These are phyloP conservation scores for Nyctanthes arbortristis DNA, from an alignment of 257 asterid genomes.

Conservation along the genomic window DNA sequence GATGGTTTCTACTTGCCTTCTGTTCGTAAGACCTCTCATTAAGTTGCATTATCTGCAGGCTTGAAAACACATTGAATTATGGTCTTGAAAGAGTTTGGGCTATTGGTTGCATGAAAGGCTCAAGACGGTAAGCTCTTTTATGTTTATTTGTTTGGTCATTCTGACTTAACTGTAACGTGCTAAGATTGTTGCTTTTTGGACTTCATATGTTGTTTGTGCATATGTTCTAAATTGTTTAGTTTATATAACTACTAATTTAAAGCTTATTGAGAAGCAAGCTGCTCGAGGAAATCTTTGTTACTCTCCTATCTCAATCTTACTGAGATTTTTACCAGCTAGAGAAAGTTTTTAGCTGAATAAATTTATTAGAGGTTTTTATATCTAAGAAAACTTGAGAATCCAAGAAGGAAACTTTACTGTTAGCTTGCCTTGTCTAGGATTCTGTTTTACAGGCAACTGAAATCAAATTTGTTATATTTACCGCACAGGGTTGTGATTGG, in stretches of 20 bases:
- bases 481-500: conserved; percentile 86
- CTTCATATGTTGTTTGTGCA: conserved; percentile 6
- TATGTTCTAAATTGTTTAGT: conserved; percentile 17
- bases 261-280: conserved; percentile 2
- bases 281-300: conserved; percentile 10
- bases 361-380: conserved; percentile 14
- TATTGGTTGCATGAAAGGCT: conserved; percentile 83
- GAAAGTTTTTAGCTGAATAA: conserved; percentile 10
- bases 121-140: conserved; percentile 68
- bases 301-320: conserved; percentile 7
- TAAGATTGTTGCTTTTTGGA: conserved; percentile 9
- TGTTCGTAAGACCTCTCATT: conserved; percentile 25
- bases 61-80: conserved; percentile 93
- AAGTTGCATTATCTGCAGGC: conserved; percentile 51
- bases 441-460: conserved; percentile 8
- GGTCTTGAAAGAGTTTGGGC: conserved; percentile 99
- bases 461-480: conserved; percentile 25
- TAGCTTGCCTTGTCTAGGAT: not conserved
- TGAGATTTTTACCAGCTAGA: conserved; percentile 14
- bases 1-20: conserved; percentile 11
- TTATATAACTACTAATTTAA: not conserved
- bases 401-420: not conserved
- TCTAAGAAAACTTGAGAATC: conserved; percentile 12
- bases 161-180: conserved; percentile 5
- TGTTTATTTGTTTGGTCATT: conserved; percentile 17